These are phyloP conservation scores for Fusarium duplospermum DNA, from an alignment of 2,329 filamentous ascomycete species.

Conservation along the genomic window DNA sequence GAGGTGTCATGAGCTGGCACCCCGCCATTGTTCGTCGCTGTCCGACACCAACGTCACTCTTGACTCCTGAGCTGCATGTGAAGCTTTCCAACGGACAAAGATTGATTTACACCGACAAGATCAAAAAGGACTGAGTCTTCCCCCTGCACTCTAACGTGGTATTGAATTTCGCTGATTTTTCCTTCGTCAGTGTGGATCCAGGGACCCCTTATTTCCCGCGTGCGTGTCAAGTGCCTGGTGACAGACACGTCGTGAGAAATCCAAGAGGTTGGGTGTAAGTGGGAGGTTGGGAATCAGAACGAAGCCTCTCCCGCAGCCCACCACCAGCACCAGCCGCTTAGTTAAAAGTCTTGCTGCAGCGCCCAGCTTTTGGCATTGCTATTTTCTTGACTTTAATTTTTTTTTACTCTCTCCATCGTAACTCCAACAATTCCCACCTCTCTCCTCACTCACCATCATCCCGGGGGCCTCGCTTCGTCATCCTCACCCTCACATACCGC, in stretches of 20 bases:
- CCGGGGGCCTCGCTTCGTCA: constrained; percentile 18
- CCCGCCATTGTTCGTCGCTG: constrained; percentile 34
- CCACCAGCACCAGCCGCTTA: constrained; percentile 44
- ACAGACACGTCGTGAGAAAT: constrained; percentile 28
- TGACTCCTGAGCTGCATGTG: not conserved
- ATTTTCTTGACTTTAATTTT: constrained; percentile 18
- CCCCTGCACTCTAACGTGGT: constrained; percentile 6
- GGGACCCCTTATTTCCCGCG: constrained; percentile 36
- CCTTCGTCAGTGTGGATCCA: constrained; percentile 26
- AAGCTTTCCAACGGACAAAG: constrained; percentile 9
- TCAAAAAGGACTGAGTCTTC: constrained; percentile 37
- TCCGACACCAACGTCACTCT: constrained; percentile 33
- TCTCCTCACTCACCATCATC: constrained; percentile 9
- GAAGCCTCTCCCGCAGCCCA: constrained; percentile 40
- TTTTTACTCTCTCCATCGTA: constrained; percentile 19
- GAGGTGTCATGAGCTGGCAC: constrained; percentile 44
- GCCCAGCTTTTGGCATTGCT: constrained; percentile 39
- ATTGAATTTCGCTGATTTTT: constrained; percentile 35
- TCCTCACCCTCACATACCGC: not conserved
- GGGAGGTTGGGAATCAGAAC: constrained; percentile 50
- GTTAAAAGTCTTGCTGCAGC: constrained; percentile 48
- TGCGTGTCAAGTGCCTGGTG: constrained; percentile 29
- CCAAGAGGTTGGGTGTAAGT: constrained; percentile 51
- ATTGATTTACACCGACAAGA: not conserved
- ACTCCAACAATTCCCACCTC: not conserved